These are phyloP conservation scores for Ceratocystis colombiana DNA, from an alignment of 2,329 filamentous ascomycete genomes.

Conservation along the genomic window DNA sequence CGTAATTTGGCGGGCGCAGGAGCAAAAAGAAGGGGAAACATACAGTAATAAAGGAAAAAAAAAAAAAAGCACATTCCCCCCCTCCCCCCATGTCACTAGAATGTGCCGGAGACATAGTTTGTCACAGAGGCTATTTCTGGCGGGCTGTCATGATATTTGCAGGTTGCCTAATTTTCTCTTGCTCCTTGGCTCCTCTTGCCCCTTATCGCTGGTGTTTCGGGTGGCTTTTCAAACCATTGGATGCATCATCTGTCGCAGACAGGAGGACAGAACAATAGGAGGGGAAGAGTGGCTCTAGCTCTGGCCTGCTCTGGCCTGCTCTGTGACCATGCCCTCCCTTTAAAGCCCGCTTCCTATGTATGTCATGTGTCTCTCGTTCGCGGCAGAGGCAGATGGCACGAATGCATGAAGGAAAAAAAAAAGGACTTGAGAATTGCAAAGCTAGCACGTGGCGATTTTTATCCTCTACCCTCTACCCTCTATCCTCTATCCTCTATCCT, in stretches of 20 bases:
- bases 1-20: not conserved
- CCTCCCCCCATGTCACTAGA: not conserved
- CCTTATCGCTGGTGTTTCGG: not conserved
- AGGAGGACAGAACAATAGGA: not conserved
- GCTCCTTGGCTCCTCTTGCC: not conserved
- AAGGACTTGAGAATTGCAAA: not conserved
- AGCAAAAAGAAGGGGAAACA: not conserved
- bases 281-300: not conserved
- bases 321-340: not conserved
- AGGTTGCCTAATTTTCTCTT: not conserved
- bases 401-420: not conserved
- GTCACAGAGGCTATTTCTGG: conserved; percentile 9
- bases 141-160: conserved; percentile 6
- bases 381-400: not conserved
- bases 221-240: conserved; percentile 8
- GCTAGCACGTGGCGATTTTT: not conserved
- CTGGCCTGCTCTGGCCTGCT: not conserved
- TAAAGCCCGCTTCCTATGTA: not conserved
- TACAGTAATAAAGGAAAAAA: not conserved
- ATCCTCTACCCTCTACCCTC: not conserved
- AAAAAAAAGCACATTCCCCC: not conserved
- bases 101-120: conserved; percentile 3
- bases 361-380: not conserved
- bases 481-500: no score
- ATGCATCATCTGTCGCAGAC: conserved; percentile 11